Evolutionary conservation across 805 yeast species (phyloP), one percentile per base, ranked within the genome.

Genomic region (Ogataea trehalophila): DNA sequence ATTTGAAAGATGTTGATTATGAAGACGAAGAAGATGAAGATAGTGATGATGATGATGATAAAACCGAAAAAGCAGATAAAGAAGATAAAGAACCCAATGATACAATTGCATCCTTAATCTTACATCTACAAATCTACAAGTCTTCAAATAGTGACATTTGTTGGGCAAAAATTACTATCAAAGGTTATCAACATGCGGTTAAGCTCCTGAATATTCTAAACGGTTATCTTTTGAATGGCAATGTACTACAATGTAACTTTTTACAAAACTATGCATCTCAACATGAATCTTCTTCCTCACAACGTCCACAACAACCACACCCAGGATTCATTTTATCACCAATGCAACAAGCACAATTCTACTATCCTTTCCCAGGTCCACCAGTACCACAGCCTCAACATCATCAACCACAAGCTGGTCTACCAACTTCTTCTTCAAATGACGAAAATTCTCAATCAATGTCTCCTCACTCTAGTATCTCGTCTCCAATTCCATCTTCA

Each of bases 181-280:
- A 43, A 14, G 54, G 51, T 44, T 44, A 51, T 29, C 35, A 38
- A 1, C 9, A 38, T 20, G 41, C 54, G 11, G 36, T 45, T 7
- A 41, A 43, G n/a, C 43, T 59, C 9, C 47, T 53, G 16, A 37
- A 41, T 37, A 41, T 37, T 20, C 40, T 59, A n/a, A 56, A 57
- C 34, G 63, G 61, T 3, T 51, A 51, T 46, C 39, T 39, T 20
- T 56, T 52, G 41, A 41, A 55, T n/a, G 57, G 55, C 8, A 33
- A 41, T 44, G 42, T 43, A 1, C 38, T 55, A 29, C 59, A 54
- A 37, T 48, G 58, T 31, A 42, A 46, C 36, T 37, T 50, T 39
- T 23, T 53, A 20, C 48, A 48, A 18, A 41, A 45, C 16, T 46
- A 48, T 43, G 48, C 39, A 37, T 14, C 29, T 11, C 29, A 18